phyloP scores from a whole-genome alignment of 805 yeast species.

The Vanderwaltozyma verrucispora region DNA sequence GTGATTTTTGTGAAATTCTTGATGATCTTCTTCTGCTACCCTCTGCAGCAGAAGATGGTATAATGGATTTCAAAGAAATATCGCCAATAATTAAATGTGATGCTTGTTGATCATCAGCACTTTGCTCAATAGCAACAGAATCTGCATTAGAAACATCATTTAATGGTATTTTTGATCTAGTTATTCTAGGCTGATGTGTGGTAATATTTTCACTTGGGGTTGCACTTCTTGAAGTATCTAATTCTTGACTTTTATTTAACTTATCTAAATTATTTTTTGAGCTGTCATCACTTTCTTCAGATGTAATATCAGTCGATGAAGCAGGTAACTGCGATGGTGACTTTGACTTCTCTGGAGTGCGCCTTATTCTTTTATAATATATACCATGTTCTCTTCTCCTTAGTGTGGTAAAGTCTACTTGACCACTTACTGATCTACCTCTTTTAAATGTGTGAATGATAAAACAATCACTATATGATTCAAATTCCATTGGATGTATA shows the following conservation, averaged over 20 bases:
- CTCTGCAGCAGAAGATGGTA: slow-evolving; percentile 1
- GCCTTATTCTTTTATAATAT: slow-evolving; percentile 19
- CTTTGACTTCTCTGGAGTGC: neutral
- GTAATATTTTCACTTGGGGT: neutral
- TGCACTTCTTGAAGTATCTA: neutral
- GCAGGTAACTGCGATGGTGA: neutral
- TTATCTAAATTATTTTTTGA: neutral
- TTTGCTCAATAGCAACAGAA: too few relatives aligned
- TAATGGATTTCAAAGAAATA: slow-evolving; percentile 8
- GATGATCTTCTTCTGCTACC: slow-evolving; percentile 18
- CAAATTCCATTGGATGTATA: slow-evolving; percentile 25
- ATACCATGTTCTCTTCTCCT: slow-evolving; percentile 20
- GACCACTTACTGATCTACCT: slow-evolving; percentile 27
- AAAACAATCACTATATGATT: slow-evolving; percentile 26
- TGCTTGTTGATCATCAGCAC: neutral
- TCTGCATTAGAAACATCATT: neutral
- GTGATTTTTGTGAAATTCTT: slow-evolving; percentile 8
- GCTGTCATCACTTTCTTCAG: neutral
- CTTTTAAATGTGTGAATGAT: slow-evolving; percentile 19
- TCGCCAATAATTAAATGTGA: slow-evolving; percentile 6
- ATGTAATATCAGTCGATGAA: neutral
- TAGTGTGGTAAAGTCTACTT: slow-evolving; percentile 21
- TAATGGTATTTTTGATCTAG: neutral
- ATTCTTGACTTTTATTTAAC: neutral
- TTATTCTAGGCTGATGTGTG: neutral